phyloP scores from a whole-genome alignment of 805 yeast species.

The Candida stauntonica region DNA sequence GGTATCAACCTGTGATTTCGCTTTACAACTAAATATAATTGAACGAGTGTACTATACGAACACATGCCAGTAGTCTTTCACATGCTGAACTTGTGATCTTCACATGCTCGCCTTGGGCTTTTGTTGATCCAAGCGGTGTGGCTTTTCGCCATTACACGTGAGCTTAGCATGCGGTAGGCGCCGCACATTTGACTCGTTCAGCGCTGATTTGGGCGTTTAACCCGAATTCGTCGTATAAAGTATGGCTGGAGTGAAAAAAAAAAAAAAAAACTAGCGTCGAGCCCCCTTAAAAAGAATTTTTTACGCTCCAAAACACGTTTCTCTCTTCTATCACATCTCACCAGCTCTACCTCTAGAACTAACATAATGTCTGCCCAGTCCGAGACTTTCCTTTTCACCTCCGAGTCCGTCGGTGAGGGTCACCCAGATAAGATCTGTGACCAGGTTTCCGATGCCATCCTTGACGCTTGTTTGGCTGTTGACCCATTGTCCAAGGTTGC shows the following conservation, averaged over 20 bases:
- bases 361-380: conserved; percentile 23
- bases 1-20: too few relatives aligned
- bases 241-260: too few relatives aligned
- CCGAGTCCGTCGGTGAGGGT: conserved; percentile 92
- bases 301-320: not conserved
- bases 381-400: conserved; percentile 62
- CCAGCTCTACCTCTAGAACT: too few relatives aligned
- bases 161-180: not conserved
- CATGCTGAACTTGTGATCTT: not conserved
- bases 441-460: conserved; percentile 97
- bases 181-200: not conserved
- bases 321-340: too few relatives aligned
- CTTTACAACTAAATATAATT: too few relatives aligned
- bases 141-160: not conserved
- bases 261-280: not conserved
- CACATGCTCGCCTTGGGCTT: too few relatives aligned
- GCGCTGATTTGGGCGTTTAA: too few relatives aligned
- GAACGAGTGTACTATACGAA: too few relatives aligned
- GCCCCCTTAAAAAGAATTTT: not conserved
- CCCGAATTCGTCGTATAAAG: too few relatives aligned
- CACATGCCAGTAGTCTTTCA: too few relatives aligned
- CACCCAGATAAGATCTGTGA: conserved; percentile 97
- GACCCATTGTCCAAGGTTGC: conserved; percentile 99
- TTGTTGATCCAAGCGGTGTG: not conserved
- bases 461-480: conserved; percentile 92